These are phyloP conservation scores for Citrus inodora DNA, from an alignment of 345 rosid species.

Conservation along the genomic window DNA sequence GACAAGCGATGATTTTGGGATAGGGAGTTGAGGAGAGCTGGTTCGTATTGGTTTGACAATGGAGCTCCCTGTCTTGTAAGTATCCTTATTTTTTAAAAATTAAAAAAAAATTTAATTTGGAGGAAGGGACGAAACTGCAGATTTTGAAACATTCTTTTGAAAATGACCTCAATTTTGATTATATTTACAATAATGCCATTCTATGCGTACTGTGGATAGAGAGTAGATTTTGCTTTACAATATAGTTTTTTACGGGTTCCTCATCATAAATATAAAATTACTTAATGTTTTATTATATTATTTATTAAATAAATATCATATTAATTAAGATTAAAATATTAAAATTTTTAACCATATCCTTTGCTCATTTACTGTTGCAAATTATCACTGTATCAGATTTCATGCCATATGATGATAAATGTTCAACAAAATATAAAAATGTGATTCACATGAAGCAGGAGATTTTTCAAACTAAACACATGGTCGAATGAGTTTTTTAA, in stretches of 20 bases:
- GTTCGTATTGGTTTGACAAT: background rate
- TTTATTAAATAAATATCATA: no score
- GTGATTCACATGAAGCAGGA: no score
- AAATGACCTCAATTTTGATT: background rate
- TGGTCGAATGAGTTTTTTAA: background rate
- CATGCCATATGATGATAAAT: no score
- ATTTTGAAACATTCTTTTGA: slow-evolving; percentile 7
- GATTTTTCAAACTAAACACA: no score
- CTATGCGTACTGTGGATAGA: background rate
- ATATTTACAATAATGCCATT: slow-evolving; percentile 6
- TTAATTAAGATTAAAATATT: no score
- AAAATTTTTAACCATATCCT: no score
- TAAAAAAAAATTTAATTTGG: background rate
- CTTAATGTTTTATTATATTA: no score
- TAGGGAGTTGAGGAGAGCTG: background rate
- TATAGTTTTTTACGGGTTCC: no score
- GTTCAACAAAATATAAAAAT: no score
- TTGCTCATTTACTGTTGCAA: no score
- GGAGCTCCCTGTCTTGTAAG: background rate
- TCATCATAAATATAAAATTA: no score
- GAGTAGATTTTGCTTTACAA: background rate
- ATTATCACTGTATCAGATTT: no score
- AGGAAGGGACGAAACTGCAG: background rate
- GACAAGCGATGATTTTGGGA: background rate
- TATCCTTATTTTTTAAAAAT: background rate